These are phyloP conservation scores for Wallacemonas rigidus DNA, from an alignment of 208 protist genomes.

Conservation along the genomic window DNA sequence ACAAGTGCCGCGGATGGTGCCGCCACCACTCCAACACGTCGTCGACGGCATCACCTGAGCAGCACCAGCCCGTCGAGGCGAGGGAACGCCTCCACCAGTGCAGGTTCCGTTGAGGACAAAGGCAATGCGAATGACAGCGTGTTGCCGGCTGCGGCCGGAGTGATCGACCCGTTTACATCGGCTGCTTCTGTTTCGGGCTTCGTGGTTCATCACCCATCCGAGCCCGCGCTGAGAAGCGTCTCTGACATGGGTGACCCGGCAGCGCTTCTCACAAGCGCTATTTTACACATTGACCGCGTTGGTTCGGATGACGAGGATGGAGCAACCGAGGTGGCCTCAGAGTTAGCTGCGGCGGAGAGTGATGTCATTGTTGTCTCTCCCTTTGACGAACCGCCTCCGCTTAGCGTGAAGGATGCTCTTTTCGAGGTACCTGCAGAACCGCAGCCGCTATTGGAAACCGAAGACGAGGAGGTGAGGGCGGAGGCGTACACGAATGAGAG, in stretches of 20 bases:
- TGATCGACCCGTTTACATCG: neutral
- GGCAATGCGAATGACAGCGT: neutral
- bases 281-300: slow-evolving; percentile 7
- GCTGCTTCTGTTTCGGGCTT: neutral
- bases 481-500: too few species aligned
- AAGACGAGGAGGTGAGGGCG: too few species aligned
- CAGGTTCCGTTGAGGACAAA: too few species aligned
- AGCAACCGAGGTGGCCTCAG: neutral
- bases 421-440: too few species aligned
- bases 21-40: neutral
- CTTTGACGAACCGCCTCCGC: neutral
- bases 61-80: neutral
- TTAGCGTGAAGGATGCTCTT: neutral
- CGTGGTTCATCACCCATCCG: slow-evolving; percentile 6
- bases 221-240: slow-evolving; percentile 1
- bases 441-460: too few species aligned
- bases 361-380: neutral
- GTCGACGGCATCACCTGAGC: neutral
- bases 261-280: neutral
- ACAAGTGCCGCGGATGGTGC: neutral
- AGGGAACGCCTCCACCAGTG: neutral
- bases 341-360: neutral
- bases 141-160: neutral
- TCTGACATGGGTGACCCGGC: slow-evolving; percentile 2
- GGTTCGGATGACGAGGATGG: neutral